Base-by-base conservation (phyloP, 805 yeast genomes). In the Peterozyma toletana region DNA sequence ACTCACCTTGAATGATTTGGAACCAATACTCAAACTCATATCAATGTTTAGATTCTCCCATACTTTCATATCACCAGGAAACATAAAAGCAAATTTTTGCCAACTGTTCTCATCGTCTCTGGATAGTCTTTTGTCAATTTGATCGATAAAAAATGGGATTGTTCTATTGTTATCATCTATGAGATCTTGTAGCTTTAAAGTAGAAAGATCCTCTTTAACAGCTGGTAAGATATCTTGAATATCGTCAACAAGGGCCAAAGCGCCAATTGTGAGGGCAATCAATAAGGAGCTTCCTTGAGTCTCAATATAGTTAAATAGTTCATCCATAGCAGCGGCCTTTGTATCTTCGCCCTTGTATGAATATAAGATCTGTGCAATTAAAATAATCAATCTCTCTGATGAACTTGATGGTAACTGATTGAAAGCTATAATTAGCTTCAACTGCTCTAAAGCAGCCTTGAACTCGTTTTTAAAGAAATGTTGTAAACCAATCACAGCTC, bases 321-420 rank as follows among this genome's bases (percentile, higher is more conserved):
- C 96, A 53, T 89, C 96, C 39, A 86, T 56, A 0, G 97, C 96
- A 1, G 89, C 90, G 49, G 80, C 83, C 46, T 78, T 81, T 1
- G 93, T 79, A 5, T 85, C 93, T n/a, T 75, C 78, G 0, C 79
- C 75, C n/a, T 79, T 84, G 45, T 77, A 76, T 2, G 87, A 86
- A 65, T 83, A 84, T 40, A 93, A 67, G 0, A 90, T 83, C 56
- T 89, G 95, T 0, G 93, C 78, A 16, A 87, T 72, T 29, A 91
- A 62, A 6, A 83, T 76, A 13, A 87, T 79, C n/a, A 88, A 70
- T 48, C 82, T 73, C 49, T 75, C 43, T 18, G 18, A 35, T 5
- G 21, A 27, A 18, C 18, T 21, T 11, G 16, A 35, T n/a, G 38
- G 38, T 31, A 31, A 31, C 34, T 78, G 4, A 84, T 77, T 40